phyloP scores from a whole-genome alignment of 139 green algal species.

The Micractinium sp. region DNA sequence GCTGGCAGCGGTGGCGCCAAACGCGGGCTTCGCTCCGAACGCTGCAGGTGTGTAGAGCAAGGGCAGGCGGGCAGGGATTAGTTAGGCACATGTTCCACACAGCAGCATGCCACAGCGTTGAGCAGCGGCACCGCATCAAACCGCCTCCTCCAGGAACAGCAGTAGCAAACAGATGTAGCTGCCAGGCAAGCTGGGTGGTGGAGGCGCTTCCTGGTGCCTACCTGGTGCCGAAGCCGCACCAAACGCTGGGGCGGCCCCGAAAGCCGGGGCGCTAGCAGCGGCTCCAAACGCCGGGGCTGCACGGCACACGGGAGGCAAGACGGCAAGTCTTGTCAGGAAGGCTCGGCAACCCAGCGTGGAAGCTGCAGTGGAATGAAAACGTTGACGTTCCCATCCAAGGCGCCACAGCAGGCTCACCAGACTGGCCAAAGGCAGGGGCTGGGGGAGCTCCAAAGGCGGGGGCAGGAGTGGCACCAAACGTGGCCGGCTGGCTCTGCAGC shows the following conservation, averaged over 20 bases:
- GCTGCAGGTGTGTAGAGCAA: background rate
- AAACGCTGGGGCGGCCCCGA: conserved; percentile 54
- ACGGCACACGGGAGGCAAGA: background rate
- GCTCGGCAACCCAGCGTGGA: no score
- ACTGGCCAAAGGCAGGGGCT: conserved; percentile 61
- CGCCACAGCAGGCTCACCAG: background rate
- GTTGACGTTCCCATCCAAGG: no score
- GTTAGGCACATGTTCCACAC: no score
- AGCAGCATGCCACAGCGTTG: no score
- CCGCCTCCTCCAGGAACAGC: no score
- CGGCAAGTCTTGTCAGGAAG: no score
- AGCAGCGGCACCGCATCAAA: no score
- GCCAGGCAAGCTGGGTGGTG: no score
- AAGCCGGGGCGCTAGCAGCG: conserved; percentile 44
- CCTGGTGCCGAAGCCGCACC: background rate
- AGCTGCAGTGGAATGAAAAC: no score
- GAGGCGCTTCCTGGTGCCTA: background rate
- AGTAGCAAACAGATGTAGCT: no score
- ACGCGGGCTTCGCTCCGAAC: conserved; percentile 53
- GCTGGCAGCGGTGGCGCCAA: conserved; percentile 37
- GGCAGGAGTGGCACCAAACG: background rate
- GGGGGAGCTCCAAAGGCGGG: conserved; percentile 46
- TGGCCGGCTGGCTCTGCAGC: background rate
- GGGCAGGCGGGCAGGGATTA: no score
- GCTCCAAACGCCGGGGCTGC: conserved; percentile 51